These are phyloP conservation scores for Alternaria sp. DNA, from an alignment of 2,329 filamentous ascomycete genomes.

Conservation along the genomic window DNA sequence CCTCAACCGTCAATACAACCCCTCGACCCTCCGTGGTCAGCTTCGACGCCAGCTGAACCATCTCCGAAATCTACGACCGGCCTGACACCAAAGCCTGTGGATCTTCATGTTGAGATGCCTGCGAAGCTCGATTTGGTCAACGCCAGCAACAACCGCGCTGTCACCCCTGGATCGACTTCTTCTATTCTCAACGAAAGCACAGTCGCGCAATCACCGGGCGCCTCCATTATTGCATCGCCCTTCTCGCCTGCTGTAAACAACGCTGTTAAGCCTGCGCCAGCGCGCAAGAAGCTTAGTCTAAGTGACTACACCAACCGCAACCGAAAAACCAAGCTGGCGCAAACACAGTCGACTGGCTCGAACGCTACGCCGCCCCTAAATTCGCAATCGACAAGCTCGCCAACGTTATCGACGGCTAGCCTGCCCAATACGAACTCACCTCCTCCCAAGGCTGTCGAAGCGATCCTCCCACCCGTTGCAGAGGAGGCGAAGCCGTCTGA, in stretches of 20 bases:
- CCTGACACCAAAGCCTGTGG: constrained; percentile 24
- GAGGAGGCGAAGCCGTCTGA: constrained; percentile 35
- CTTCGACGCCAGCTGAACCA: constrained; percentile 23
- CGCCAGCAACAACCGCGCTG: constrained; percentile 23
- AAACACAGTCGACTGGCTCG: constrained; percentile 36
- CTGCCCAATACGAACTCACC: constrained; percentile 42
- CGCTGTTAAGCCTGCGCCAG: constrained; percentile 52
- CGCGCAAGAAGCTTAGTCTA: constrained; percentile 61
- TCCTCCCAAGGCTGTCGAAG: constrained; percentile 35
- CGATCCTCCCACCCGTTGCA: constrained; percentile 35
- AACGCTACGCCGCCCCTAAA: constrained; percentile 33
- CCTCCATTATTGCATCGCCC: constrained; percentile 33
- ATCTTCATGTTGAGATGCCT: constrained; percentile 43
- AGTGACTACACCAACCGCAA: constrained; percentile 60
- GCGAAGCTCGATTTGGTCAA: constrained; percentile 35
- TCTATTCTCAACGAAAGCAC: constrained; percentile 27
- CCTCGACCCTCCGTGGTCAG: constrained; percentile 44
- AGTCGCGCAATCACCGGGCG: constrained; percentile 43
- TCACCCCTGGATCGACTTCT: constrained; percentile 38
- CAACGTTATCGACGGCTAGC: constrained; percentile 43
- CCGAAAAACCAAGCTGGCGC: constrained; percentile 51
- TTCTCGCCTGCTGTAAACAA: constrained; percentile 53
- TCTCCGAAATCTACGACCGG: constrained; percentile 21
- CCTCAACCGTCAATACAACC: constrained; percentile 45
- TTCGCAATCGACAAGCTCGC: constrained; percentile 42